Evolutionary conservation across 2,329 filamentous ascomycete species (phyloP).

Genomic region (Exophiala bonariae): DNA sequence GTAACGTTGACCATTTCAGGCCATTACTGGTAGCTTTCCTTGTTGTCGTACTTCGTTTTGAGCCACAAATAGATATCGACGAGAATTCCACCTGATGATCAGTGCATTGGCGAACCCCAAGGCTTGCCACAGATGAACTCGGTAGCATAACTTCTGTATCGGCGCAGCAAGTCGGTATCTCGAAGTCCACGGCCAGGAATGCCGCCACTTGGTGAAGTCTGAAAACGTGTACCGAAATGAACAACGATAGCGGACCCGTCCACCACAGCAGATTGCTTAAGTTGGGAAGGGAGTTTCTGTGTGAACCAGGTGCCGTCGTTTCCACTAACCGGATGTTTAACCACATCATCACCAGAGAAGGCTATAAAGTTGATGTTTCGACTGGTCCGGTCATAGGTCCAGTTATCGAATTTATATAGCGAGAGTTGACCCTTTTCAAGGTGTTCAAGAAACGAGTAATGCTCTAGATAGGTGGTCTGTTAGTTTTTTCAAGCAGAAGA

Average conservation of each 20-base stretch:
- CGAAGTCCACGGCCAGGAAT: slow-evolving; percentile 35
- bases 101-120: slow-evolving; percentile 1
- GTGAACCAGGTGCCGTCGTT: slow-evolving; percentile 49
- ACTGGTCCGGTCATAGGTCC: slow-evolving; percentile 50
- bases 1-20: too few species aligned
- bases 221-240: slow-evolving; percentile 52
- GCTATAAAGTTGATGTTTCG: slow-evolving; percentile 53
- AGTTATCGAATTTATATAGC: slow-evolving; percentile 44
- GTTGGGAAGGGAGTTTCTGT: slow-evolving; percentile 36
- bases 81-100: background rate
- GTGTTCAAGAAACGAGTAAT: slow-evolving; percentile 49
- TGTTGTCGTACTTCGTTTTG: too few species aligned
- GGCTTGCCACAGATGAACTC: slow-evolving; percentile 49
- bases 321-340: slow-evolving; percentile 46
- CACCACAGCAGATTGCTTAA: slow-evolving; percentile 47
- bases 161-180: slow-evolving; percentile 53
- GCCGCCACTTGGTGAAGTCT: slow-evolving; percentile 24
- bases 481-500: background rate
- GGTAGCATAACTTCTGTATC: slow-evolving; percentile 54
- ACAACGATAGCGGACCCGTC: slow-evolving; percentile 55
- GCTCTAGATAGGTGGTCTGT: slow-evolving; percentile 40
- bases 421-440: slow-evolving; percentile 44
- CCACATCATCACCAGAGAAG: slow-evolving; percentile 38
- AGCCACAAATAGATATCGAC: too few species aligned
- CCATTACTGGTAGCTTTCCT: too few species aligned